Evolutionary conservation across 1,284 basidiomycete species (phyloP).

Genomic region (Omphalotus olearius): DNA sequence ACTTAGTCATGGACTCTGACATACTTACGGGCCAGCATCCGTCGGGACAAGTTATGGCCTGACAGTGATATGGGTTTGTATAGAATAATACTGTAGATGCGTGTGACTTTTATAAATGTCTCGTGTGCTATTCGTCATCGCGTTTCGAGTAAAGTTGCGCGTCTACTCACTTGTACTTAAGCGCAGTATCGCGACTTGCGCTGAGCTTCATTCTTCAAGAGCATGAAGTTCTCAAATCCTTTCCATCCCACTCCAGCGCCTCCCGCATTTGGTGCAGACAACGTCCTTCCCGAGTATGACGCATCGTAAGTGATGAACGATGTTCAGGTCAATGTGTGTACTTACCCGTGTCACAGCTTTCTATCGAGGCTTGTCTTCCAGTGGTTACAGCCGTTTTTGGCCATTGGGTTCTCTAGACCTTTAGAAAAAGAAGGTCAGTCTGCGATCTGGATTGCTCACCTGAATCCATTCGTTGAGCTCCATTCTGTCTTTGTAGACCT

Average conservation of each 20-base stretch:
- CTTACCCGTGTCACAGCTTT: conserved; percentile 23
- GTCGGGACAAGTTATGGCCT: too few relatives aligned
- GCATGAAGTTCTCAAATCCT: conserved; percentile 14
- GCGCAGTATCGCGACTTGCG: not conserved
- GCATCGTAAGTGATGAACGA: conserved; percentile 31
- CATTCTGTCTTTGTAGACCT: conserved; percentile 34
- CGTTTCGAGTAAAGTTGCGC: not conserved
- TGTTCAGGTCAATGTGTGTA: not conserved
- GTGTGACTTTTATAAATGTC: not conserved
- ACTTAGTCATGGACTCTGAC: too few relatives aligned
- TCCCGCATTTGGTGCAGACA: conserved; percentile 37
- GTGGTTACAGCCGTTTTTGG: conserved; percentile 49
- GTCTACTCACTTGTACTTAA: not conserved
- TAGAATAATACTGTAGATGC: not conserved
- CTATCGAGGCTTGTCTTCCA: conserved; percentile 43
- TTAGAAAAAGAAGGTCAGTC: conserved; percentile 49
- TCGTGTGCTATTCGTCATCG: not conserved
- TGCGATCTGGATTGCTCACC: not conserved
- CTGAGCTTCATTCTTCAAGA: not conserved
- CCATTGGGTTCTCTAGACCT: conserved; percentile 53
- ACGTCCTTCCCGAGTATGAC: conserved; percentile 32
- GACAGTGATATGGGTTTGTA: too few relatives aligned
- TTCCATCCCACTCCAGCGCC: conserved; percentile 37
- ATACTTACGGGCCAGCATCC: too few relatives aligned
- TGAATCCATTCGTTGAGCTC: not conserved